Base-by-base conservation (phyloP, 208 protist species). In the Crithidia expoeki region DNA sequence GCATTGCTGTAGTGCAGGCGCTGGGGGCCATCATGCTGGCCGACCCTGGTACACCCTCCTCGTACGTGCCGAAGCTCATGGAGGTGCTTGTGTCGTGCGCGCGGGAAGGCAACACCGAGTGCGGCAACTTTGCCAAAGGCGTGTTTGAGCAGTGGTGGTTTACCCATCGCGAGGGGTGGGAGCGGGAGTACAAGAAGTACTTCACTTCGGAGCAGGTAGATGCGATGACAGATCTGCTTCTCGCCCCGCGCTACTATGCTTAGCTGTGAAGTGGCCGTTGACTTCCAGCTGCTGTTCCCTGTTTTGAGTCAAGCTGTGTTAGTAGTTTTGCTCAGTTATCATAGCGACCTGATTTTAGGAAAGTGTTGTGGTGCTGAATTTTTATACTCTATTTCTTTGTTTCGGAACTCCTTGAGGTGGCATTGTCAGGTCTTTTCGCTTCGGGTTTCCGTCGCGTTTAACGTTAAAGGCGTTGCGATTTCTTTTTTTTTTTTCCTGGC, bases 121-220 rank as follows among this genome's bases (percentile, higher is more conserved):
- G 90, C 25, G 72, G 78, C 11, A 73, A 69, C 32, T 73, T 56
- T 30, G 78, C 88, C 0, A 85, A 85, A 57, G 72, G 76, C 23
- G 79, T 85, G 6, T 91, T 94, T 66, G 76, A 85, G 75, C 61
- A 80, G 28, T 96, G 92, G 92, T 96, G 88, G 88, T 68, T 72
- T 53, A 55, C 88, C 6, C 92, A 96, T 60, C 83, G 87, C 49
- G 77, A 86, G 25, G 78, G 76, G 19, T 96, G 92, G 92, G 79
- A 92, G 60, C 28, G 65, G 38, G 80, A 84, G 50, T 85, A 90
- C 79, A 81, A 79, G 65, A 56, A 46, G n/a, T 50, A 65, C 61
- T 96, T 96, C 68, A 89, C 83, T 0, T 4, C 64, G 0, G 75
- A 40, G 11, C 81, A 96, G 69, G 51, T 90, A 25, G 73, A 89